These are phyloP conservation scores for Amauroascus niger DNA, from an alignment of 2,329 filamentous ascomycete species.

Conservation along the genomic window DNA sequence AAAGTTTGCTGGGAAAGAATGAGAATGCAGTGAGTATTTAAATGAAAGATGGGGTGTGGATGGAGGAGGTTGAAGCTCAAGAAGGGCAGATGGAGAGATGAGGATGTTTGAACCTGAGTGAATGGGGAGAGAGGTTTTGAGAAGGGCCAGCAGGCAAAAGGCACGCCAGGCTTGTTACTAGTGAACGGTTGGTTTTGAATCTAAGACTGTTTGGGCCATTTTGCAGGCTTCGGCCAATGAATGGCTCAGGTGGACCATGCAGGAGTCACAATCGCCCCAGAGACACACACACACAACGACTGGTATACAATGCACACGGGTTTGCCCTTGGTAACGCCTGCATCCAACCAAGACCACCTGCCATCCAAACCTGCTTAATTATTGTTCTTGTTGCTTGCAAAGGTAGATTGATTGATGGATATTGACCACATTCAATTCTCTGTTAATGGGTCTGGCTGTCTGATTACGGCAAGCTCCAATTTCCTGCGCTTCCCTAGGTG, in stretches of 20 bases:
- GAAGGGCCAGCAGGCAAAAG: slow-evolving; percentile 17
- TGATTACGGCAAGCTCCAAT: too few species aligned
- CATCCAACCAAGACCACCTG: too few species aligned
- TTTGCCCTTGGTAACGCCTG: not conserved
- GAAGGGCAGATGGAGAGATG: slow-evolving; percentile 13
- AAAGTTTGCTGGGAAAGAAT: not conserved
- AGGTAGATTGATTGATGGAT: too few species aligned
- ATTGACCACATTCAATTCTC: too few species aligned
- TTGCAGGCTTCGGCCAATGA: slow-evolving; percentile 13
- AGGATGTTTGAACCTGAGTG: slow-evolving; percentile 13
- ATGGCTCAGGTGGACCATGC: slow-evolving; percentile 2
- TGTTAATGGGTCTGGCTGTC: too few species aligned
- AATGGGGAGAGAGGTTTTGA: slow-evolving; percentile 14
- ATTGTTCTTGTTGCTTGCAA: too few species aligned
- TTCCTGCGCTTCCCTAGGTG: not conserved
- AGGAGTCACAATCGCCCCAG: slow-evolving; percentile 8
- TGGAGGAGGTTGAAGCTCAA: slow-evolving; percentile 17
- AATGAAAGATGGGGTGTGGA: slow-evolving; percentile 20
- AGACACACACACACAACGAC: not conserved
- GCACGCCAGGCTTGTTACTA: slow-evolving; percentile 14
- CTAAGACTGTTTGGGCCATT: slow-evolving; percentile 18
- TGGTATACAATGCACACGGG: too few species aligned
- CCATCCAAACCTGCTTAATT: too few species aligned
- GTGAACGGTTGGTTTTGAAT: slow-evolving; percentile 19
- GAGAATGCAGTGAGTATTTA: slow-evolving; percentile 13